These are phyloP conservation scores for Bombardia bombarda DNA, from an alignment of 495 filamentous ascomycete species.

Conservation along the genomic window DNA sequence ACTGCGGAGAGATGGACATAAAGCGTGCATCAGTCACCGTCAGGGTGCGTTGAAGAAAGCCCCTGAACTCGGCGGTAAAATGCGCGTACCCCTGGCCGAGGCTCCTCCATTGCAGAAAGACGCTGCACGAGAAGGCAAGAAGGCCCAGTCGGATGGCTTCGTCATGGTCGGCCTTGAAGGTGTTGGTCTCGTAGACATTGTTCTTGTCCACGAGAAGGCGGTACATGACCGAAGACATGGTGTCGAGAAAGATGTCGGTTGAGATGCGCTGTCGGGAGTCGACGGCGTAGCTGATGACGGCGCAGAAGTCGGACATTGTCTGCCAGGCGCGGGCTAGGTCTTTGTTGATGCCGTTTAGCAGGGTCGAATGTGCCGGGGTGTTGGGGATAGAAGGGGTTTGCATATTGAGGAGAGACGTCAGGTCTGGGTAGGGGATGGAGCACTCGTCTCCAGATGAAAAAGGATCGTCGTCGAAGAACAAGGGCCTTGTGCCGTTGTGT, in stretches of 20 bases:
- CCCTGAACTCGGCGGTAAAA: conserved; percentile 14
- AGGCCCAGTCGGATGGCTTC: conserved; percentile 34
- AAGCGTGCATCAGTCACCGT: not conserved
- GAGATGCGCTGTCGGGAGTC: conserved; percentile 16
- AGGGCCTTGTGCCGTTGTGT: conserved; percentile 15
- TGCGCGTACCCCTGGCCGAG: too few relatives aligned
- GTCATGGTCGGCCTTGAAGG: too few relatives aligned
- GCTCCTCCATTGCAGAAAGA: conserved; percentile 35
- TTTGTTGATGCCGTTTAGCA: conserved; percentile 4
- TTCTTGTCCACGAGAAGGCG: conserved; percentile 28
- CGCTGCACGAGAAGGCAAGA: conserved; percentile 26
- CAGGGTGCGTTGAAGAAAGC: conserved; percentile 2
- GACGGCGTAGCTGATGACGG: conserved; percentile 27
- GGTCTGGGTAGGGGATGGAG: conserved; percentile 10
- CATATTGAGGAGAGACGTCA: not conserved
- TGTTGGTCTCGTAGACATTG: conserved; percentile 11
- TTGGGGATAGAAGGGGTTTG: too few relatives aligned
- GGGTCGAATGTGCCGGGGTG: too few relatives aligned
- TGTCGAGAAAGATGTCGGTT: conserved; percentile 21
- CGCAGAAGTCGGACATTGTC: conserved; percentile 27
- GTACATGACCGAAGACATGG: conserved; percentile 36
- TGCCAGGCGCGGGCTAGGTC: conserved; percentile 24
- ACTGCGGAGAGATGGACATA: too few relatives aligned
- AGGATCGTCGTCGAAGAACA: conserved; percentile 22
- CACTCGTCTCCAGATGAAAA: conserved; percentile 14